Conservation (phyloP, 345 rosid species). For the Orychophragmus violaceus region DNA sequence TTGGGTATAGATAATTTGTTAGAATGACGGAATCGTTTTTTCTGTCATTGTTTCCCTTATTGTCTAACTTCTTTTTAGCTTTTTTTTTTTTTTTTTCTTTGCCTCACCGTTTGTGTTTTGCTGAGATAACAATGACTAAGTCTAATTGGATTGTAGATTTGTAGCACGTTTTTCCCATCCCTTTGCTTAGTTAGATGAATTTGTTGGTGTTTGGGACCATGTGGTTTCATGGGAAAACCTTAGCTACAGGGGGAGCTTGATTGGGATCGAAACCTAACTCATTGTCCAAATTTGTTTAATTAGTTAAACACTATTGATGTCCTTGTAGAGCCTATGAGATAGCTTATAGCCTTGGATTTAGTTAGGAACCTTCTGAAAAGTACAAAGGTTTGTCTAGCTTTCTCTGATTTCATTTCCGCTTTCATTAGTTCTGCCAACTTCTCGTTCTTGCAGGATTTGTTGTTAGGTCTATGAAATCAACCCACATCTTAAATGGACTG, state of each 20-base stretch:
- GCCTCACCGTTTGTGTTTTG: not conserved
- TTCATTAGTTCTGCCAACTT: not conserved
- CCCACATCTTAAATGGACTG: slow-evolving; percentile 59
- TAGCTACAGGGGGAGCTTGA: slow-evolving; percentile 14
- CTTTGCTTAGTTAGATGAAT: not conserved
- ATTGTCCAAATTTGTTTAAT: not conserved
- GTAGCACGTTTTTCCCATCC: not conserved
- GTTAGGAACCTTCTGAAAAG: slow-evolving; percentile 10
- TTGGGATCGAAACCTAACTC: slow-evolving; percentile 29
- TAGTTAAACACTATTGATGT: not conserved
- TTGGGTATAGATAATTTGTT: too few relatives aligned
- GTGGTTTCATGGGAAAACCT: not conserved
- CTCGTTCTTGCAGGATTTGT: slow-evolving; percentile 19
- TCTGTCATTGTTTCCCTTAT: too few relatives aligned
- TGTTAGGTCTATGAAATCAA: slow-evolving; percentile 34
- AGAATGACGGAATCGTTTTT: too few relatives aligned
- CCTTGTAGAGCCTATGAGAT: not conserved
- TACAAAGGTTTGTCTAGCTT: not conserved
- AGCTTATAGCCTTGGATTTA: not conserved
- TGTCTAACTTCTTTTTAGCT: too few relatives aligned
- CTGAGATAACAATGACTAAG: not conserved
- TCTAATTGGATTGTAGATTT: slow-evolving; percentile 1
- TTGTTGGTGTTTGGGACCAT: slow-evolving; percentile 12
- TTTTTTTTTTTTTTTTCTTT: too few relatives aligned
- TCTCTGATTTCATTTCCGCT: not conserved